Evolutionary conservation across 495 filamentous ascomycete species (phyloP).

Genomic region (Penicillium dipodomyicola): DNA sequence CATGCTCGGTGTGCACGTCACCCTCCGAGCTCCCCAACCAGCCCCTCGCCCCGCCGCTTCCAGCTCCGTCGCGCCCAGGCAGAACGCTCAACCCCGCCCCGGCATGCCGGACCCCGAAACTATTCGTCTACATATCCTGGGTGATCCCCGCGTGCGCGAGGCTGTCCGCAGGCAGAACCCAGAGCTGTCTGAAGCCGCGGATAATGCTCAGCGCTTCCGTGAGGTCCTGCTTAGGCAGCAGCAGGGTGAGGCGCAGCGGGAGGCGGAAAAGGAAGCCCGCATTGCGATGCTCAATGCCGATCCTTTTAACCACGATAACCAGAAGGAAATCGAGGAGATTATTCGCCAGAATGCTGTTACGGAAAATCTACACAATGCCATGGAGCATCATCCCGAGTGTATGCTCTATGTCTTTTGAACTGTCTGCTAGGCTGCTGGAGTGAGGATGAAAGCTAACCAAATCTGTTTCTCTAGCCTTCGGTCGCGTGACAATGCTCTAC

Average conservation of each 20-base stretch:
- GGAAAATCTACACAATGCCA: conserved; percentile 90
- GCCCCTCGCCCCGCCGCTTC: conserved; percentile 18
- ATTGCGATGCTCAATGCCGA: conserved; percentile 82
- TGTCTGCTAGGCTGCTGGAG: background rate
- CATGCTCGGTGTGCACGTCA: conserved; percentile 83
- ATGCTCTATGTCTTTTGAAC: conserved; percentile 21
- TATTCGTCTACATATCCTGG: conserved; percentile 77
- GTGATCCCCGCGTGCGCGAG: conserved; percentile 67
- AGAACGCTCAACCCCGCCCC: conserved; percentile 40
- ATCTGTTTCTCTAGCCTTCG: conserved; percentile 66
- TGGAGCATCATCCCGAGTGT: conserved; percentile 98
- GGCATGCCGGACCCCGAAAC: conserved; percentile 70
- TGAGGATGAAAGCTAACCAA: conserved; percentile 16
- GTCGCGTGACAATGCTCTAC: conserved; percentile 90
- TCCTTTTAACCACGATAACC: conserved; percentile 86
- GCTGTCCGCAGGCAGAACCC: conserved; percentile 68
- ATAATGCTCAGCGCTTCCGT: conserved; percentile 73
- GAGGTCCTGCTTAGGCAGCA: conserved; percentile 63
- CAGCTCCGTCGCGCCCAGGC: conserved; percentile 35
- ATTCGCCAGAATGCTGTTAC: conserved; percentile 91
- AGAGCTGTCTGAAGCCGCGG: conserved; percentile 71
- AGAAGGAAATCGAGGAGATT: conserved; percentile 92
- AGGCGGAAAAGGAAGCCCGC: conserved; percentile 73
- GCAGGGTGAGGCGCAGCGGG: conserved; percentile 63
- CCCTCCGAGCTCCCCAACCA: conserved; percentile 24